A percentile compares a stretch with the other conserved stretches of the same genome.
phyloP scores from a whole-genome alignment of 306 rosid genomes.

The Aeschynomene evenia region DNA sequence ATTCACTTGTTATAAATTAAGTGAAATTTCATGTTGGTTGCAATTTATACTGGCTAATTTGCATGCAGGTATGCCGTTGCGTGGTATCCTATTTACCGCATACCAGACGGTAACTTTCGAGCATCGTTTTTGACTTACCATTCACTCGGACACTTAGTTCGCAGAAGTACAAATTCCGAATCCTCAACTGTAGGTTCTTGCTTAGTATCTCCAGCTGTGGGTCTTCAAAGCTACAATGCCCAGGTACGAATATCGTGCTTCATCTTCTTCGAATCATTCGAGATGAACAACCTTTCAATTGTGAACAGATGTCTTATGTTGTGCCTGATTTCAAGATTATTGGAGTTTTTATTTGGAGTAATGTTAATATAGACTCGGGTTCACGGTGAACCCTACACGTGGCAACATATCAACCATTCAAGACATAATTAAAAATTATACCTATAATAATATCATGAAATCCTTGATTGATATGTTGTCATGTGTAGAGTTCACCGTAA shows the following conservation, averaged over 20 bases:
- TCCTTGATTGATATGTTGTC: too few species aligned
- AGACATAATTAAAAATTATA: too few species aligned
- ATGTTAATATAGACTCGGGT: too few species aligned
- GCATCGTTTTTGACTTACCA: conserved; percentile 89
- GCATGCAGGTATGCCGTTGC: conserved; percentile 85
- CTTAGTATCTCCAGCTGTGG: conserved; percentile 74
- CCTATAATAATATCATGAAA: too few species aligned
- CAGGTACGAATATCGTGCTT: conserved; percentile 50
- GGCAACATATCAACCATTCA: too few species aligned
- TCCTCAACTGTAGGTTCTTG: conserved; percentile 34
- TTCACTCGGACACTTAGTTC: conserved; percentile 70
- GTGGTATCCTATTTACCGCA: conserved; percentile 93
- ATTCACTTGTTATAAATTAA: neutral
- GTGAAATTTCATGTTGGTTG: conserved; percentile 28
- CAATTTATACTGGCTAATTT: conserved; percentile 28
- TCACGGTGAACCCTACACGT: too few species aligned
- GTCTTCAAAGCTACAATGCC: conserved; percentile 83
- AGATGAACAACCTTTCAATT: neutral
- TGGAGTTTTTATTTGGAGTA: neutral
- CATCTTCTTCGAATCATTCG: neutral
- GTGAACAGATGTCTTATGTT: neutral
- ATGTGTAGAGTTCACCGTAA: too few species aligned
- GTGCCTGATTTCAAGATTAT: conserved; percentile 5
- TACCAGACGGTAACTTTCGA: conserved; percentile 78
- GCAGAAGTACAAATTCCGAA: conserved; percentile 41